Conservation (phyloP, 768 basidiomycete species). For the Mycena venus region DNA sequence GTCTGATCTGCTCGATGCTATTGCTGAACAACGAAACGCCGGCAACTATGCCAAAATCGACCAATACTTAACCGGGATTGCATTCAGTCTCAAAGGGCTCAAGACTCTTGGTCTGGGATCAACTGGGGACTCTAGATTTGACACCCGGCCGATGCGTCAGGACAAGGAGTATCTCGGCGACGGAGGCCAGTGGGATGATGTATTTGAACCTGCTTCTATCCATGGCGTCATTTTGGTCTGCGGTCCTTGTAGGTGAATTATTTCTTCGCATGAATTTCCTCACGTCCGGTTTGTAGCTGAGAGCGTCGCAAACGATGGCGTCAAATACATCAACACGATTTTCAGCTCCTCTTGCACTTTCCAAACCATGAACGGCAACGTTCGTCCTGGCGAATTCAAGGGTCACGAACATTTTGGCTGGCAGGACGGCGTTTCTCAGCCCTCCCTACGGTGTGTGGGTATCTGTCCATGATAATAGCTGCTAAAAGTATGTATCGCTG, state of each 20-base stretch:
- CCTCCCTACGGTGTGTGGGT: constrained; percentile 35
- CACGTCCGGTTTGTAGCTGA: too few relatives aligned
- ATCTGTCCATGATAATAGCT: too few relatives aligned
- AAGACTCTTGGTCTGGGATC: neutral
- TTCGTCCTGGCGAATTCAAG: constrained; percentile 31
- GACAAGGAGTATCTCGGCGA: neutral
- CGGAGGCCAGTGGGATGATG: neutral
- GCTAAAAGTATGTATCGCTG: neutral
- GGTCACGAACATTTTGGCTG: constrained; percentile 47
- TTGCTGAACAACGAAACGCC: neutral
- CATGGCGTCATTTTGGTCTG: too few relatives aligned
- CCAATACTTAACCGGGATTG: neutral
- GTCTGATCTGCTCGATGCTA: neutral
- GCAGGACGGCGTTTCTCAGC: constrained; percentile 49
- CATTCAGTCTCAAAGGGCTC: neutral
- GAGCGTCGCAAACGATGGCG: neutral
- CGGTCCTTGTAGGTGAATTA: too few relatives aligned
- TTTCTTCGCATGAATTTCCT: too few relatives aligned
- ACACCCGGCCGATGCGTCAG: neutral
- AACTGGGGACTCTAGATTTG: neutral
- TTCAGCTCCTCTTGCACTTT: constrained; percentile 32
- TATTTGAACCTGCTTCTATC: neutral
- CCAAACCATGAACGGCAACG: constrained; percentile 22
- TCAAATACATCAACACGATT: neutral
- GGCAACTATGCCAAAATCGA: too few relatives aligned